Evolutionary conservation across 2,329 filamentous ascomycete genomes (phyloP), one percentile per base, ranked within the genome.

Genomic region (Neocucurbitaria cava): DNA sequence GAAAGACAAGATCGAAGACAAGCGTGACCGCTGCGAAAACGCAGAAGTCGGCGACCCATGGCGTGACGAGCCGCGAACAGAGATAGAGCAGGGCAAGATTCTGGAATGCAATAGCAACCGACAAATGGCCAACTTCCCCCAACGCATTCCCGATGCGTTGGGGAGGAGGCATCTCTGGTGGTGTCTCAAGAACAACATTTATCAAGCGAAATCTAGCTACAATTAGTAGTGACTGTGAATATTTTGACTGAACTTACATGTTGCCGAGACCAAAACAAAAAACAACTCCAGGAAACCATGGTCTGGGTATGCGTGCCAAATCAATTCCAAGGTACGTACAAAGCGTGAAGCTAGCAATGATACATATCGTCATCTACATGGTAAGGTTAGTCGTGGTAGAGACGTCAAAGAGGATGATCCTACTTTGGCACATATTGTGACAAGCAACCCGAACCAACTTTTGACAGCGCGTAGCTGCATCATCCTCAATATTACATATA

Each of bases 341-440:
- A 33, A 94, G 81, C 0, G 90, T 92, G 67, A 94, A 91, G 73
- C 89, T 92, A 3, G 89, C 90, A 75, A 91, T 82, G 65, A 92
- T 87, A 15, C 89, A 90, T 30, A 90, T 84, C 3, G 84, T 78
- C 61, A 90, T 87, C 76, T 79, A 47, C 15, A 35, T 24, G 13
- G 13, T 15, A 3, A 15, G 28, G 17, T 73, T 46, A 73, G 58
- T 43, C 21, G 54, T 20, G 28, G 21, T 2, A 24, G 26, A 48
- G 23, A 21, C 21, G 17, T 36, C 18, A 9, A 9, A 18, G 9
- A 21, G 5, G 7, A 46, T 46, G 18, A 45, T 20, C 61, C 70
- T 71, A 81, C 79, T 64, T 94, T 90, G 0, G 82, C 83, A 54
- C 89, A 78, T 40, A 92, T 87, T 0, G 90, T 89, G 24, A 89